phyloP scores from a whole-genome alignment of 2,329 filamentous ascomycete species.

The Setomelanomma holmii region DNA sequence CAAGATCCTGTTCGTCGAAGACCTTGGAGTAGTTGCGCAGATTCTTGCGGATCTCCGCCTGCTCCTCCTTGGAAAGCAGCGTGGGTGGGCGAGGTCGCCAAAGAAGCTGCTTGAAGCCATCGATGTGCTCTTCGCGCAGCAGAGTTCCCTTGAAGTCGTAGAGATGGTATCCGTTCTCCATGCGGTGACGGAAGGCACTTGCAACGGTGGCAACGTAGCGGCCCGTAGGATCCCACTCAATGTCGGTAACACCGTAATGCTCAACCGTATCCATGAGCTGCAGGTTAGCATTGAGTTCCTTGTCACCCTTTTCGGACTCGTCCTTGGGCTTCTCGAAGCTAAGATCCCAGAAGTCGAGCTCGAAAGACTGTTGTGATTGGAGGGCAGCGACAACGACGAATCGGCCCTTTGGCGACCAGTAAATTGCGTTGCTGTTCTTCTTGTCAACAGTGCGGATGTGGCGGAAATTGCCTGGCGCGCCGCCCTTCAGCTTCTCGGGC shows the following conservation, averaged over 20 bases:
- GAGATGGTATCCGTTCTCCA: constrained; percentile 99
- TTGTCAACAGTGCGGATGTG: constrained; percentile 94
- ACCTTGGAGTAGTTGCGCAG: constrained; percentile 93
- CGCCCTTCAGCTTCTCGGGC: constrained; percentile 89
- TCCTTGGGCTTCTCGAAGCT: constrained; percentile 81
- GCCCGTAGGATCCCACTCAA: constrained; percentile 97
- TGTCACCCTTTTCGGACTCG: constrained; percentile 90
- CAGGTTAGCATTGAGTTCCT: constrained; percentile 92
- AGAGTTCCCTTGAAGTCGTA: constrained; percentile 95
- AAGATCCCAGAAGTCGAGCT: constrained; percentile 96
- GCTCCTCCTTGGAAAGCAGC: constrained; percentile 95
- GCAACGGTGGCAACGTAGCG: constrained; percentile 94
- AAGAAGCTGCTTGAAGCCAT: constrained; percentile 97
- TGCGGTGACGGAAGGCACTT: constrained; percentile 93
- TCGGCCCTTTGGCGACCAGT: constrained; percentile 95
- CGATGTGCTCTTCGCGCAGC: constrained; percentile 87
- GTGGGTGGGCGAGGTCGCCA: constrained; percentile 93
- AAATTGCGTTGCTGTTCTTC: constrained; percentile 99
- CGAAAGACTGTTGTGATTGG: constrained; percentile 88
- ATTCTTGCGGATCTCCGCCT: constrained; percentile 98
- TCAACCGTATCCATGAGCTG: constrained; percentile 93
- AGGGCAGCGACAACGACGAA: constrained; percentile 96
- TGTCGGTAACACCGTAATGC: constrained; percentile 96
- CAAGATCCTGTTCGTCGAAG: constrained; percentile 94
- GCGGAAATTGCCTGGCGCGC: constrained; percentile 89